Conservation (phyloP, 345 rosid species). For the Trapa bicornis region DNA sequence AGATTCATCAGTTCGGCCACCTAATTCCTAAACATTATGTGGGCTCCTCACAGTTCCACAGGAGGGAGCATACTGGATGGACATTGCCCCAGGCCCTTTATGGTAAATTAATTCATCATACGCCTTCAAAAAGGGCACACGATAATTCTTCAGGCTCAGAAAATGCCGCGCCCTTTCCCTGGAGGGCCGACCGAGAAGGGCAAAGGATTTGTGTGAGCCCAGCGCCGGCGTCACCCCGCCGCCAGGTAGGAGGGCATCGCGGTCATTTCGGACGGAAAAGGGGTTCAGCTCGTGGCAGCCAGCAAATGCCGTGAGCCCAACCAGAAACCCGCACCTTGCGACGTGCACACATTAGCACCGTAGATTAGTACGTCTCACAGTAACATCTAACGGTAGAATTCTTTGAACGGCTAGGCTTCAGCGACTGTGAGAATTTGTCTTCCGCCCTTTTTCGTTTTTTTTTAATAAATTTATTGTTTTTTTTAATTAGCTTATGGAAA, state of each 20-base stretch:
- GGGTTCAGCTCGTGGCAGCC: background rate
- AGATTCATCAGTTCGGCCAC: conserved; percentile 3
- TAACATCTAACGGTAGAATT: background rate
- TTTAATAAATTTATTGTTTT: background rate
- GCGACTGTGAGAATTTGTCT: background rate
- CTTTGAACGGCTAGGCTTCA: background rate
- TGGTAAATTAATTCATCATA: background rate
- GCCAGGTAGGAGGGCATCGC: background rate
- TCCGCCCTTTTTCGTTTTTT: background rate
- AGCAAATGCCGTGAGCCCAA: too few relatives aligned
- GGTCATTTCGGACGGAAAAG: conserved; percentile 2
- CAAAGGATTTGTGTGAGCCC: too few relatives aligned
- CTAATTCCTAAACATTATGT: background rate
- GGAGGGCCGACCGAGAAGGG: too few relatives aligned
- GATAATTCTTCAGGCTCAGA: too few relatives aligned
- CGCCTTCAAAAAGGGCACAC: background rate
- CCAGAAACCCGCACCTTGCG: too few relatives aligned
- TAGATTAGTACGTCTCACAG: too few relatives aligned
- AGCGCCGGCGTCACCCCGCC: too few relatives aligned
- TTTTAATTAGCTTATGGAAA: conserved; percentile 1
- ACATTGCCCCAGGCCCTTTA: background rate
- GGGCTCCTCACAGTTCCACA: background rate
- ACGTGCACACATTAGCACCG: too few relatives aligned
- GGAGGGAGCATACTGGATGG: too few relatives aligned
- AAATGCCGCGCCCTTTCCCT: too few relatives aligned